A percentile compares a stretch with the other conserved stretches of the same genome.
phyloP scores from a whole-genome alignment of 768 basidiomycete genomes.

The Hypholoma fasciculare region DNA sequence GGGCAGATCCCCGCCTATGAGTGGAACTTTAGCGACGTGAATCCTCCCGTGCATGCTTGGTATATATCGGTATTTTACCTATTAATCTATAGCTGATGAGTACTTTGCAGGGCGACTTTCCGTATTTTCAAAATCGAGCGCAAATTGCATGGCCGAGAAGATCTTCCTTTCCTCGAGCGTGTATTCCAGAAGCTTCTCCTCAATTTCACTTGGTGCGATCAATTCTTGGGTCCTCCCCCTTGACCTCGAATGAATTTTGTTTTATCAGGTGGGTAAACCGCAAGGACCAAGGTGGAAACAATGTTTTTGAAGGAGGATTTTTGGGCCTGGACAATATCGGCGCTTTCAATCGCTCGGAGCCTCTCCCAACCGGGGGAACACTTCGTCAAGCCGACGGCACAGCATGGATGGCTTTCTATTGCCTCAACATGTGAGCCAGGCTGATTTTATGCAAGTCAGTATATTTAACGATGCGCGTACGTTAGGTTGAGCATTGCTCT shows the following conservation, averaged over 20 bases:
- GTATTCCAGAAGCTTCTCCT: slow-evolving; percentile 97
- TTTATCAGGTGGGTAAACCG: slow-evolving; percentile 91
- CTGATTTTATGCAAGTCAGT: not conserved
- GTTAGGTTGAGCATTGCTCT: slow-evolving; percentile 93
- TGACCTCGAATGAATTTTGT: not conserved
- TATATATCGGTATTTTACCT: slow-evolving; percentile 25
- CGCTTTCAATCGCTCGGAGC: slow-evolving; percentile 96
- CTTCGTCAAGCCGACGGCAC: slow-evolving; percentile 98
- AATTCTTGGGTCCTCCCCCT: not conserved
- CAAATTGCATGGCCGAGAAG: slow-evolving; percentile 89
- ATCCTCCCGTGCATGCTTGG: slow-evolving; percentile 99
- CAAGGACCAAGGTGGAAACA: slow-evolving; percentile 92
- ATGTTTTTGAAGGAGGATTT: slow-evolving; percentile 98
- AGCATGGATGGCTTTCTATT: slow-evolving; percentile 99
- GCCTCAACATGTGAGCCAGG: slow-evolving; percentile 80
- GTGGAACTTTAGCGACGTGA: slow-evolving; percentile 99
- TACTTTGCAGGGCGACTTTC: slow-evolving; percentile 81
- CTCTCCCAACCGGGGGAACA: slow-evolving; percentile 90
- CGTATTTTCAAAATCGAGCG: slow-evolving; percentile 99
- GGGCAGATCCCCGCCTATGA: slow-evolving; percentile 99
- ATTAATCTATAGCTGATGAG: not conserved
- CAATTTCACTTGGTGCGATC: slow-evolving; percentile 89
- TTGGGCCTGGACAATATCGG: slow-evolving; percentile 98
- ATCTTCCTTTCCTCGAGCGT: slow-evolving; percentile 90
- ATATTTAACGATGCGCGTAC: slow-evolving; percentile 1